These are phyloP conservation scores for Anthostomella pinea DNA, from an alignment of 2,329 filamentous ascomycete species.

Conservation along the genomic window DNA sequence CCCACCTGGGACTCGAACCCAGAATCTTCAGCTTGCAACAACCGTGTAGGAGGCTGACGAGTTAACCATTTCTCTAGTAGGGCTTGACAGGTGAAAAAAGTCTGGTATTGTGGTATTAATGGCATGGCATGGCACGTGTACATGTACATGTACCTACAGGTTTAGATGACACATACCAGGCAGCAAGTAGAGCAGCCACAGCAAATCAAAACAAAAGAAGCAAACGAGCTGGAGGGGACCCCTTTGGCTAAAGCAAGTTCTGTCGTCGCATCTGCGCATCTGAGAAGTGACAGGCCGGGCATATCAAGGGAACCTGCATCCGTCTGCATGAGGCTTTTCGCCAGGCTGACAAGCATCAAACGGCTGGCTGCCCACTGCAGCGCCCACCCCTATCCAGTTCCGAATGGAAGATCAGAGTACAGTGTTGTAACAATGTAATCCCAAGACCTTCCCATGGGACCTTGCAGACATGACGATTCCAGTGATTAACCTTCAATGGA, in stretches of 20 bases:
- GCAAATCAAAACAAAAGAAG: too few species aligned
- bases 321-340: neutral
- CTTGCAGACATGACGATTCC: too few species aligned
- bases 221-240: conserved; percentile 4
- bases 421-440: neutral
- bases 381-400: neutral
- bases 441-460: too few species aligned
- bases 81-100: conserved; percentile 6
- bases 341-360: neutral
- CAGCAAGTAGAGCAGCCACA: too few species aligned
- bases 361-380: too few species aligned
- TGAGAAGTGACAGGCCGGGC: neutral
- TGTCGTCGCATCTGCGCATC: neutral
- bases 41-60: conserved; percentile 20
- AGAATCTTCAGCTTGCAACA: conserved; percentile 18
- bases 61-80: conserved; percentile 15
- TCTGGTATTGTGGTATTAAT: conserved; percentile 1
- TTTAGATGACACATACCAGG: too few species aligned
- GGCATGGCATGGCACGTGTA: neutral
- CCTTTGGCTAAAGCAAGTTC: too few species aligned
- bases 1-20: conserved; percentile 22
- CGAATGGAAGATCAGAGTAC: neutral
- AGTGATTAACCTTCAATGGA: too few species aligned
- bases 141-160: neutral
- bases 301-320: neutral